Evolutionary conservation across 23 red algal genomes (phyloP), one percentile per base, ranked within the genome.

Genomic region (Pyropia haitanensis): DNA sequence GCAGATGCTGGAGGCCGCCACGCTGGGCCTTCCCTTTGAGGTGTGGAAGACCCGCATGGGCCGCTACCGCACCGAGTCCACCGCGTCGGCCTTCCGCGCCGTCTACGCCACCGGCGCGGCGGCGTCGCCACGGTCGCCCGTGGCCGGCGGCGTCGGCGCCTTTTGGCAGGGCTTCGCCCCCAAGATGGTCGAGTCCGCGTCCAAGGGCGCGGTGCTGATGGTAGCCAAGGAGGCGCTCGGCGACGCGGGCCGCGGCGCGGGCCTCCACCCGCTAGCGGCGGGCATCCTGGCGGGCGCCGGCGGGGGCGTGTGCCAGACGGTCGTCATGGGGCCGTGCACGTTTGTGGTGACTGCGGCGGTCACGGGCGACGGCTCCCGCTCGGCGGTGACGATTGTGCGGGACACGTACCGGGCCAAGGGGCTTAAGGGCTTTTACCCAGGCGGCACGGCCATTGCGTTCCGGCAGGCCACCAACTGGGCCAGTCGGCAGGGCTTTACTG

Each of bases 41-140:
- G 92, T 96, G 20, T 88, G 85, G 67, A 96, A 96, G 58, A 96
- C 92, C 31, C 78, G 84, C 28, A 87, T 96, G 79, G 92, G 82
- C 18, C 77, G 82, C 48, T 84, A 83, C 54, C 78, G 92, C 32
- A 90, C 64, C 49, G 92, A 96, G 49, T 53, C 55, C 19, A 89
- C 79, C 23, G 32, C 84, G 7, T 18, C 67, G 16, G 92, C 92
- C 48, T 83, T 96, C 52, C 68, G 74, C 25, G 79, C 79, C 31
- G 65, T 96, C 19, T 87, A 96, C 64, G 46, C 67, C 2, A 34
- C 29, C 12, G 80, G 65, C 21, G 85, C 72, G 19, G 66, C 72
- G 8, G 85, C 72, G 8, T 46, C 39, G 39, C 39, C 39, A 46
- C 39, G 10, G 39, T 46, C 39, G 8, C 39, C 39, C 10, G 8